phyloP scores from a whole-genome alignment of 306 rosid genomes.

The Ochetophila trinervis region DNA sequence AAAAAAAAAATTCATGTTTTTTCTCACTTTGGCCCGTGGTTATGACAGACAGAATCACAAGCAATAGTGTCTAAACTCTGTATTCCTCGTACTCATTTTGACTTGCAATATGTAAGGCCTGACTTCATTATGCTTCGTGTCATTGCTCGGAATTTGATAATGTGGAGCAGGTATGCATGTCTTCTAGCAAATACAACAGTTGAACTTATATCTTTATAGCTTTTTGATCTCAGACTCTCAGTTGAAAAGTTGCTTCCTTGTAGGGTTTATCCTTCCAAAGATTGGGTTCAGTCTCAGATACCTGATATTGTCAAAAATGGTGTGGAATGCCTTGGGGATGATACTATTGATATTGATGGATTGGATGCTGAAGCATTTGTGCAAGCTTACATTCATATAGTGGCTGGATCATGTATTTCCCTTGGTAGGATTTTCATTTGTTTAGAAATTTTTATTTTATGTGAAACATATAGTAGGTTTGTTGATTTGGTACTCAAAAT shows the following conservation, averaged over 20 bases:
- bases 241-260: slow-evolving; percentile 26
- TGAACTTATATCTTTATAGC: slow-evolving; percentile 23
- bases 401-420: slow-evolving; percentile 92
- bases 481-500: background rate
- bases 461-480: background rate
- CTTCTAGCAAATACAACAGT: slow-evolving; percentile 16
- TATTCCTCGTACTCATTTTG: slow-evolving; percentile 77
- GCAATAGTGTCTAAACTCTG: slow-evolving; percentile 79
- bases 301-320: slow-evolving; percentile 69
- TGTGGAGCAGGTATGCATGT: slow-evolving; percentile 87
- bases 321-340: slow-evolving; percentile 65
- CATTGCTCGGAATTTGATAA: slow-evolving; percentile 87
- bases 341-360: slow-evolving; percentile 61
- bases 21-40: slow-evolving; percentile 31
- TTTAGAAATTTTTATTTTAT: background rate
- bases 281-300: slow-evolving; percentile 89
- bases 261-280: slow-evolving; percentile 88
- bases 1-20: slow-evolving; percentile 7
- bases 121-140: slow-evolving; percentile 97
- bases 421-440: slow-evolving; percentile 53
- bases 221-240: slow-evolving; percentile 28
- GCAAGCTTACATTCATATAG: slow-evolving; percentile 91
- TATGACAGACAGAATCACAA: slow-evolving; percentile 81
- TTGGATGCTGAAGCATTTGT: slow-evolving; percentile 84
- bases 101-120: slow-evolving; percentile 94